phyloP scores from a whole-genome alignment of 257 asterid species.

The Solanum chiquidenum region DNA sequence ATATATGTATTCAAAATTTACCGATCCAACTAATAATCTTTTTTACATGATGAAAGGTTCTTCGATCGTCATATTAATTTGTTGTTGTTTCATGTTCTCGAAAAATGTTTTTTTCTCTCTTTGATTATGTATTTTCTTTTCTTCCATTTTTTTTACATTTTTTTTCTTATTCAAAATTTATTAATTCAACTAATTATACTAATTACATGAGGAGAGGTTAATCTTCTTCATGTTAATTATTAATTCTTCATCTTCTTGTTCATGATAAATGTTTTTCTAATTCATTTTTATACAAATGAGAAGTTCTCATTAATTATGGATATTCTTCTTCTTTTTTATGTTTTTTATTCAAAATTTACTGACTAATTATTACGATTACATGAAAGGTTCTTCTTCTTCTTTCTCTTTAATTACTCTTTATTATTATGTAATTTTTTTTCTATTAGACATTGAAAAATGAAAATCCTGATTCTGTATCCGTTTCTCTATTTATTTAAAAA shows the following conservation, averaged over 20 bases:
- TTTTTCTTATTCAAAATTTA: background rate
- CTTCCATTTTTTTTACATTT: background rate
- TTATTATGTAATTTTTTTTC: background rate
- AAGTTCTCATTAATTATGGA: background rate
- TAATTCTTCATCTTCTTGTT: background rate
- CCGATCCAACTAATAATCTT: background rate
- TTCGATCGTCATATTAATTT: background rate
- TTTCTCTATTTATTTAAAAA: background rate
- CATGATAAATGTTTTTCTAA: background rate
- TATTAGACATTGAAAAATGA: background rate
- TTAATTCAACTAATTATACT: background rate
- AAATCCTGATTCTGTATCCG: background rate
- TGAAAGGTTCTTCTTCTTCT: background rate
- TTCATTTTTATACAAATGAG: background rate
- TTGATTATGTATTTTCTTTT: background rate
- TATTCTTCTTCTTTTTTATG: background rate
- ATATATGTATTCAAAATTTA: background rate
- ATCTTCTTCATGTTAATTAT: background rate
- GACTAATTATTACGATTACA: background rate
- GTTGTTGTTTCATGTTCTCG: background rate
- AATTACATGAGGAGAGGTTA: background rate
- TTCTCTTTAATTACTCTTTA: background rate
- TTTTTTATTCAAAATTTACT: background rate
- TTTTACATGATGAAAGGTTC: background rate
- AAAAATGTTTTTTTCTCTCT: background rate